Percentiles rank a stretch among this genome's conserved stretches.
These are phyloP conservation scores for Cryptococcus sp. DNA, from an alignment of 1,284 basidiomycete genomes.

Conservation along the genomic window DNA sequence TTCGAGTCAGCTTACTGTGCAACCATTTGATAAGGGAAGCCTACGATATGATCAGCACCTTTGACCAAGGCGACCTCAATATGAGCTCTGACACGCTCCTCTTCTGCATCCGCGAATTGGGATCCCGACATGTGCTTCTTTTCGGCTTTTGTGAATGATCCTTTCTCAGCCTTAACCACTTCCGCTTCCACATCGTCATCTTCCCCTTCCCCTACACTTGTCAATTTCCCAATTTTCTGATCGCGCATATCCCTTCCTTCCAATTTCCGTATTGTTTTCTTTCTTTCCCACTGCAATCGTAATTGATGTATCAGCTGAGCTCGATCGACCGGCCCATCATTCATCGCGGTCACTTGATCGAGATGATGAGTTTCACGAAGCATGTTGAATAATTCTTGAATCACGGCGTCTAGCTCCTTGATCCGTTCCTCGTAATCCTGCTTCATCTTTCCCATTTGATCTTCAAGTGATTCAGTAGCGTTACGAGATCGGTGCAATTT, in stretches of 20 bases:
- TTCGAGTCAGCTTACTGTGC: conserved; percentile 3
- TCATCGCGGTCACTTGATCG: conserved; percentile 61
- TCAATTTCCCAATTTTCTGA: background rate
- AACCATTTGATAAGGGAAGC: conserved; percentile 5
- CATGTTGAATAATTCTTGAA: conserved; percentile 90
- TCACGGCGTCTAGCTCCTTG: conserved; percentile 82
- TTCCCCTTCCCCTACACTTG: conserved; percentile 1
- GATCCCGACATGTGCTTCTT: conserved; percentile 53
- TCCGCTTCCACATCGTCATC: conserved; percentile 46
- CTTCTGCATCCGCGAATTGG: conserved; percentile 88
- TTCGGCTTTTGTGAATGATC: conserved; percentile 18
- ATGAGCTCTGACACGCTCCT: conserved; percentile 75
- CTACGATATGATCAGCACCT: conserved; percentile 56
- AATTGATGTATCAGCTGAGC: conserved; percentile 74
- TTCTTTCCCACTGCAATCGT: conserved; percentile 69
- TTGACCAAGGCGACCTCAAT: conserved; percentile 74
- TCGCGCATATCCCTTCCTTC: conserved; percentile 57
- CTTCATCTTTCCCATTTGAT: conserved; percentile 76
- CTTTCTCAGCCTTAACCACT: conserved; percentile 43
- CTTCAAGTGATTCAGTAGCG: conserved; percentile 67
- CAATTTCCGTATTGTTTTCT: conserved; percentile 77
- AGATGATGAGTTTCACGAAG: conserved; percentile 74
- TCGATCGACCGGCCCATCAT: conserved; percentile 62
- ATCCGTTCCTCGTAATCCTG: conserved; percentile 81
- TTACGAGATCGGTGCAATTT: conserved; percentile 74